Evolutionary conservation across 169 alveolate species (phyloP).

Genomic region (Cryptosporidium meleagridis): DNA sequence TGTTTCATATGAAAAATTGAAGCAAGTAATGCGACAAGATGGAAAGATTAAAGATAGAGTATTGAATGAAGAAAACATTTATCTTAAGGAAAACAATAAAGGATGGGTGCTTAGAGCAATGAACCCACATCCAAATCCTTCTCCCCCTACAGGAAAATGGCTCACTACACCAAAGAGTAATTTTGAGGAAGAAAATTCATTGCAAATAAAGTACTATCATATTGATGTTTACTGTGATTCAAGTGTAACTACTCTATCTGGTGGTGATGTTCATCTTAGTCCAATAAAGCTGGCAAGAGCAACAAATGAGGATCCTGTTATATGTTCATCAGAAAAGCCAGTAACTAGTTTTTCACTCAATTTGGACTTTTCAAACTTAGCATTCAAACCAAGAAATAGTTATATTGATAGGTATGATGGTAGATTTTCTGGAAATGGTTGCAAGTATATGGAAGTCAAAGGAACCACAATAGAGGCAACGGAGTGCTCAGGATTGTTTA

Average conservation of each 20-base stretch:
- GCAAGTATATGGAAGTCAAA: conserved; percentile 39
- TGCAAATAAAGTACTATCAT: background rate
- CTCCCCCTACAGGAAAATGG: conserved; percentile 65
- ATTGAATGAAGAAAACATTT: conserved; percentile 2
- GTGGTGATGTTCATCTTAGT: background rate
- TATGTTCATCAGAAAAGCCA: conserved; percentile 22
- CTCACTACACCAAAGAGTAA: background rate
- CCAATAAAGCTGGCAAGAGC: conserved; percentile 18
- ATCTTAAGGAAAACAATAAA: background rate
- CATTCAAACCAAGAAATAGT: conserved; percentile 36
- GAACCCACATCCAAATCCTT: conserved; percentile 37
- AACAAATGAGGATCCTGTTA: conserved; percentile 1
- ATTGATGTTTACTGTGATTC: conserved; percentile 50
- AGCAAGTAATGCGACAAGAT: conserved; percentile 6
- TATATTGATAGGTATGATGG: background rate
- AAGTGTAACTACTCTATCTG: conserved; percentile 19
- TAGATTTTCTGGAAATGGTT: background rate
- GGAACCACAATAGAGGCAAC: conserved; percentile 67
- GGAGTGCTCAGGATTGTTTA: conserved; percentile 62
- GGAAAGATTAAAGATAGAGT: conserved; percentile 40
- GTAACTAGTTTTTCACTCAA: conserved; percentile 30
- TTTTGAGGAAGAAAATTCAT: background rate
- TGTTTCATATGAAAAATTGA: conserved; percentile 16
- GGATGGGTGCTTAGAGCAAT: conserved; percentile 56
- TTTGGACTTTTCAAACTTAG: background rate